phyloP scores from a whole-genome alignment of 257 asterid species.

The Nicotiana tomentosiformis region DNA sequence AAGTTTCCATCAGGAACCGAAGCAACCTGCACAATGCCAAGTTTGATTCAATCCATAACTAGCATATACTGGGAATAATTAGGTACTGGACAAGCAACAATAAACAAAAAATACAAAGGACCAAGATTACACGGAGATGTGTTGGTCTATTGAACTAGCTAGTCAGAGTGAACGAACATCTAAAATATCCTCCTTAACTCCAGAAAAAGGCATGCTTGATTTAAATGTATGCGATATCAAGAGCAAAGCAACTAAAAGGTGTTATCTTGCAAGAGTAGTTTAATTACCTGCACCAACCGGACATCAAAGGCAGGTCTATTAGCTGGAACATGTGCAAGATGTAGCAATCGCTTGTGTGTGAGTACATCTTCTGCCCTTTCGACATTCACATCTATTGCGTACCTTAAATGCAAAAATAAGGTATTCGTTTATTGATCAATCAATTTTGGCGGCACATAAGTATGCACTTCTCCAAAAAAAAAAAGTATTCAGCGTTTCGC shows the following conservation, averaged over 20 bases:
- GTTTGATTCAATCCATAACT: constrained; percentile 15
- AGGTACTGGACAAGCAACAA: constrained; percentile 11
- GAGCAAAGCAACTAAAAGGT: neutral
- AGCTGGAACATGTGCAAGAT: constrained; percentile 80
- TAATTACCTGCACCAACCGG: constrained; percentile 84
- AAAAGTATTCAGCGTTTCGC: neutral
- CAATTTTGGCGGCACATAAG: neutral
- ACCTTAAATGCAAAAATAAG: constrained; percentile 43
- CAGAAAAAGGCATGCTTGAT: neutral
- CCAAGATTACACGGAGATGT: neutral
- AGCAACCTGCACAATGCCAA: constrained; percentile 48
- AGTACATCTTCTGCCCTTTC: constrained; percentile 98
- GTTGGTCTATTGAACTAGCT: neutral
- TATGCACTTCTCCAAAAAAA: too few species aligned
- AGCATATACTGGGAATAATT: constrained; percentile 14
- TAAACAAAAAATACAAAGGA: neutral
- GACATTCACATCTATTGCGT: constrained; percentile 91
- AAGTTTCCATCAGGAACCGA: constrained; percentile 53
- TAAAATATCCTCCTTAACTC: neutral
- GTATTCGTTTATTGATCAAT: constrained; percentile 18
- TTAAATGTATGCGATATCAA: neutral
- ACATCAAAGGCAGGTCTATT: constrained; percentile 91
- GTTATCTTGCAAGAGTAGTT: neutral
- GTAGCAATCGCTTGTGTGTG: constrained; percentile 73
- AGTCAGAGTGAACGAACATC: neutral